These are phyloP conservation scores for Colletotrichum cuscutae DNA, from an alignment of 2,329 filamentous ascomycete genomes.

Conservation along the genomic window DNA sequence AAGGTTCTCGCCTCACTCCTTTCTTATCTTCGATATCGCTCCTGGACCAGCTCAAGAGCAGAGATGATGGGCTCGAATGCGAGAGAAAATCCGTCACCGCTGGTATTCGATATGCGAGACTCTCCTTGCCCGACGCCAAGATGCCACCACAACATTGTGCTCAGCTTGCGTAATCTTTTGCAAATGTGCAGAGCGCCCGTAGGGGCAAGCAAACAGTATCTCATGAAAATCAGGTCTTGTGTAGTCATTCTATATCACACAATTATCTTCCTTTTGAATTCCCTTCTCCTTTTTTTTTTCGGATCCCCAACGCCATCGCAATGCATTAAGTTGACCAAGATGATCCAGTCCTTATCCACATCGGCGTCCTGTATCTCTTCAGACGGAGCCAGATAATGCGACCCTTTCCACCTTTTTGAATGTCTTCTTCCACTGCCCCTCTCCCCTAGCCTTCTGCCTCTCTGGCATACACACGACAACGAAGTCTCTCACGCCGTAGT, in stretches of 20 bases:
- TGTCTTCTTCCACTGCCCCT: not conserved
- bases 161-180: too few relatives aligned
- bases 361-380: not conserved
- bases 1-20: too few relatives aligned
- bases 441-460: not conserved
- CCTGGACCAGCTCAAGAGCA: too few relatives aligned
- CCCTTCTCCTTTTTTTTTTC: slow-evolving; percentile 11
- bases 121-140: too few relatives aligned
- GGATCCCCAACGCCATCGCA: slow-evolving; percentile 50
- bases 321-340: slow-evolving; percentile 44
- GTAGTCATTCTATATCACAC: slow-evolving; percentile 2
- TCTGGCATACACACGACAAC: not conserved
- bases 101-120: too few relatives aligned
- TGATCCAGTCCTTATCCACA: not conserved
- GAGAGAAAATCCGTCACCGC: too few relatives aligned
- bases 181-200: too few relatives aligned
- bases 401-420: not conserved
- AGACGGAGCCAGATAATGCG: not conserved
- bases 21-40: too few relatives aligned
- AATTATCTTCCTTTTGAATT: slow-evolving; percentile 6
- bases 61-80: too few relatives aligned
- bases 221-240: not conserved
- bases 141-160: too few relatives aligned
- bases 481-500: not conserved
- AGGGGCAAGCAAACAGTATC: too few relatives aligned